Evolutionary conservation across 169 alveolate species (phyloP).

Genomic region (Cryptosporidium parvum): DNA sequence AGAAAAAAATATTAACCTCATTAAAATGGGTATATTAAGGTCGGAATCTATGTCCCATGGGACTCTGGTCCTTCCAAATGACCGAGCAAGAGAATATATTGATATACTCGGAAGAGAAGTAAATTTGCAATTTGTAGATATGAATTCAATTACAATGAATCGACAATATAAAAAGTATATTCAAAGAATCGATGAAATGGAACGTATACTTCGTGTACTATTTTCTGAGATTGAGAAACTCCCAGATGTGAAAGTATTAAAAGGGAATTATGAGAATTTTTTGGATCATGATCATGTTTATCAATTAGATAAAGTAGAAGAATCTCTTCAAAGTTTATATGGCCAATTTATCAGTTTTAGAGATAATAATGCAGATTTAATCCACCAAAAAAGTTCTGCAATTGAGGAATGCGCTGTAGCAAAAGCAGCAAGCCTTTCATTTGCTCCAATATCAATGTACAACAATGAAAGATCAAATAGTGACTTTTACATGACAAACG

Average conservation of each 20-base stretch:
- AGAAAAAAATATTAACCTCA: not conserved
- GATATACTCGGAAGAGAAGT: conserved; percentile 88
- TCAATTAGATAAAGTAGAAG: conserved; percentile 89
- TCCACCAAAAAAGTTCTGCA: conserved; percentile 88
- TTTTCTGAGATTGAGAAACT: conserved; percentile 84
- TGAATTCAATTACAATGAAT: conserved; percentile 86
- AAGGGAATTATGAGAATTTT: conserved; percentile 85
- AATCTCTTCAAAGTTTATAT: conserved; percentile 86
- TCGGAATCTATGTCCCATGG: conserved; percentile 91
- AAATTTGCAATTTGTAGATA: conserved; percentile 89
- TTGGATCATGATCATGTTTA: conserved; percentile 85
- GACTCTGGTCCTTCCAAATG: conserved; percentile 92
- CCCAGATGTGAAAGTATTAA: conserved; percentile 82
- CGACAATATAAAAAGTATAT: conserved; percentile 91
- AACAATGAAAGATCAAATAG: conserved; percentile 22
- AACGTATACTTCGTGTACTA: conserved; percentile 87
- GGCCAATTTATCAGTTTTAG: conserved; percentile 90
- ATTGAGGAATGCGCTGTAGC: conserved; percentile 84
- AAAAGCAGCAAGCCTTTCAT: conserved; percentile 79
- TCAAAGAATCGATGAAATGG: conserved; percentile 93
- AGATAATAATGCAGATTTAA: conserved; percentile 85
- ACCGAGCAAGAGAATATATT: conserved; percentile 89
- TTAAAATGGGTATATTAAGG: conserved; percentile 78
- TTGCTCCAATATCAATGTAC: conserved; percentile 73
- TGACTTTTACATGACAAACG: conserved; percentile 60